Percentiles rank a stretch among this genome's conserved stretches.
Conservation (phyloP, 352 stramenopile genomes). For the Pythium dissotocum region DNA sequence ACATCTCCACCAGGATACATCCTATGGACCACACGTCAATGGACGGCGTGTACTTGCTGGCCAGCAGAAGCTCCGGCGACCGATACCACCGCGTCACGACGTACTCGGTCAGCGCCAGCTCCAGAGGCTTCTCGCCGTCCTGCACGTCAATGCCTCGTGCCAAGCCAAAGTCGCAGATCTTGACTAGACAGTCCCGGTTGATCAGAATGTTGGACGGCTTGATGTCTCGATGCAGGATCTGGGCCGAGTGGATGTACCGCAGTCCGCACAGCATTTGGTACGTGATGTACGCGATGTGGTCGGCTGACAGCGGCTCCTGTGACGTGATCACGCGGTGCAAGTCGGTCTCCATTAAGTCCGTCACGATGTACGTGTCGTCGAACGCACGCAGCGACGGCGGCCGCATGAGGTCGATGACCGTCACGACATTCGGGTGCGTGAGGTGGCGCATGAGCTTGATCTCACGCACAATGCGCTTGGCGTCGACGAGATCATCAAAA, state of each 20-base stretch:
- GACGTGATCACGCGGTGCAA: constrained; percentile 84
- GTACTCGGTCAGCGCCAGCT: constrained; percentile 86
- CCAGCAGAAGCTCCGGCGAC: constrained; percentile 92
- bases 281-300: constrained; percentile 83
- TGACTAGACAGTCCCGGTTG: constrained; percentile 89
- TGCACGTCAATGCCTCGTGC: constrained; percentile 68
- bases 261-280: constrained; percentile 84
- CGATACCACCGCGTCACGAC: constrained; percentile 95
- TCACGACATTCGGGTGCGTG: constrained; percentile 66
- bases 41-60: constrained; percentile 93
- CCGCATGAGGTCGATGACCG: constrained; percentile 75
- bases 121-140: constrained; percentile 40
- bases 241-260: constrained; percentile 85
- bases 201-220: constrained; percentile 97
- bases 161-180: constrained; percentile 91
- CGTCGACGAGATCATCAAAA: constrained; percentile 82
- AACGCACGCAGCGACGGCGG: constrained; percentile 70
- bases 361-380: constrained; percentile 87
- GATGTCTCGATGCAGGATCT: constrained; percentile 91
- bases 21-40: constrained; percentile 97
- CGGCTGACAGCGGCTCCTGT: constrained; percentile 57
- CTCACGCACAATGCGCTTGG: constrained; percentile 84
- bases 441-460: constrained; percentile 85
- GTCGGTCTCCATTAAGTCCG: constrained; percentile 83
- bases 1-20: constrained; percentile 99